Evolutionary conservation across 805 yeast species (phyloP).

Genomic region (Monosporozyma siamensis): DNA sequence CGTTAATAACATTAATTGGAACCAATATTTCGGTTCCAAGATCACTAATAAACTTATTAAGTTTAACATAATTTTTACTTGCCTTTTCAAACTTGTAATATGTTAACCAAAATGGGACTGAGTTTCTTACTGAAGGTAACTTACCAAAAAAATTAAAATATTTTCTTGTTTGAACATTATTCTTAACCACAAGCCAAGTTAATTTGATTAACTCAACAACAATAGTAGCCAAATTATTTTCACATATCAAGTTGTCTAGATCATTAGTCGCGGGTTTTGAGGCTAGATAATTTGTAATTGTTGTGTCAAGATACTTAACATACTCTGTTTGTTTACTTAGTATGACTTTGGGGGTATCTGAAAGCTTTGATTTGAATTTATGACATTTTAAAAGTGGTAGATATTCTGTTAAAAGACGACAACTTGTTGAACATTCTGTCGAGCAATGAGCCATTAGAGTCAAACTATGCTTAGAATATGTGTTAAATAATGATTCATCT

Average conservation of each 20-base stretch:
- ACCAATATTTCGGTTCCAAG: slow-evolving; percentile 39
- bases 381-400: slow-evolving; percentile 16
- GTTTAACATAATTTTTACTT: slow-evolving; percentile 36
- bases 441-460: slow-evolving; percentile 13
- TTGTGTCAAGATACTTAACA: slow-evolving; percentile 18
- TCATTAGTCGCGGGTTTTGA: slow-evolving; percentile 9
- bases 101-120: slow-evolving; percentile 47
- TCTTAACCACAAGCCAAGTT: slow-evolving; percentile 25
- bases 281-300: slow-evolving; percentile 18
- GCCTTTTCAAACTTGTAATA: slow-evolving; percentile 45
- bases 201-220: slow-evolving; percentile 30
- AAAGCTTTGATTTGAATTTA: slow-evolving; percentile 15
- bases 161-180: slow-evolving; percentile 28
- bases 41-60: slow-evolving; percentile 37
- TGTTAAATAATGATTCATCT: slow-evolving; percentile 8
- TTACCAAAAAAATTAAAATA: slow-evolving; percentile 23
- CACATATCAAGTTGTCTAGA: slow-evolving; percentile 32
- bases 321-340: slow-evolving; percentile 17
- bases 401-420: slow-evolving; percentile 14
- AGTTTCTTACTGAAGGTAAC: slow-evolving; percentile 28
- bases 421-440: slow-evolving; percentile 7
- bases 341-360: slow-evolving; percentile 13
- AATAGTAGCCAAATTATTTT: slow-evolving; percentile 34
- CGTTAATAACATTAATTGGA: slow-evolving; percentile 41
- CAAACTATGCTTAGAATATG: slow-evolving; percentile 9